Evolutionary conservation across 2,329 filamentous ascomycete genomes (phyloP), one percentile per base, ranked within the genome.

Genomic region (Aureobasidium sp.): DNA sequence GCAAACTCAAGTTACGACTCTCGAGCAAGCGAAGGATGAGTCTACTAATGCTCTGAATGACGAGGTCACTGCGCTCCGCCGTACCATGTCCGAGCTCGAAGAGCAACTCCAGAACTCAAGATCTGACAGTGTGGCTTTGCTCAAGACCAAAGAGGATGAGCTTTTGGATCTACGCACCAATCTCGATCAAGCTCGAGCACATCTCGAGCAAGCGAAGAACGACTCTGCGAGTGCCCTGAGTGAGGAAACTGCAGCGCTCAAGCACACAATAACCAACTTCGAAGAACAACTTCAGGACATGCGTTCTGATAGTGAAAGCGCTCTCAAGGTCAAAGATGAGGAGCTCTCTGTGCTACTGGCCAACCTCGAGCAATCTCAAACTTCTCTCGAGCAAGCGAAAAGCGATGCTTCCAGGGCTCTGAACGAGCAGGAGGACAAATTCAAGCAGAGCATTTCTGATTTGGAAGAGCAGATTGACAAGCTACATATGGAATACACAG

Each of bases 301-400:
- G 4, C 42, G 55, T 14, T 49, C 42, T 10, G 44, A 53, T 47
- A 47, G 34, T 11, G 59, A 61, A 37, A 30, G 1, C 16, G 39
- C n/a, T 29, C 21, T 49, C n/a, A 61, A 61, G 27, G 25, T 30
- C 25, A 64, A 59, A 16, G 61, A 61, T 34, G 50, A 37, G 13
- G 61, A 63, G 49, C 58, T 65, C 4, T 59, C 44, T 48, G 63
- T 50, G 32, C 16, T 64, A 5, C 54, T 36, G 10, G 32, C 21
- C 16, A 48, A 53, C 8, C 48, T 59, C 6, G 47, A 62, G 7
- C 25, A 55, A 37, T 53, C 59, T 11, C 50, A 53, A 6, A 39
- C 16, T 44, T 13, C 50, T 51, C 57, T 59, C 10, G 57, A 59
- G 44, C 34, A 61, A 21, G 37, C 29, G 13, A 51, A 51, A 39